These are phyloP conservation scores for Penicillium pulvis DNA, from an alignment of 495 filamentous ascomycete species.

Conservation along the genomic window DNA sequence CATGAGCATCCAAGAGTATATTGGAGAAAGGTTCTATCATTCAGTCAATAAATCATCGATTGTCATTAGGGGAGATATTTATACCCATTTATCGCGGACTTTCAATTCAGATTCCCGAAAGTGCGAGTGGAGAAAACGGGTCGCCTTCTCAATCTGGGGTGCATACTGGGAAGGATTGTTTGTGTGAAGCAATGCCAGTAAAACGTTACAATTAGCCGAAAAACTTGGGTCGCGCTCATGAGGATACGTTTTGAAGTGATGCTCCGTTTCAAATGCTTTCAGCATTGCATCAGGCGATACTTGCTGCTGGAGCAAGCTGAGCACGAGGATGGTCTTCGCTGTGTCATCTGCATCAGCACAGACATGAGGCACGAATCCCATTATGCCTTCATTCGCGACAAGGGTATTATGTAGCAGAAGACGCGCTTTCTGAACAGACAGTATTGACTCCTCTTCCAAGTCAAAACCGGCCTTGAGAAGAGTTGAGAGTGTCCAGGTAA, in stretches of 20 bases:
- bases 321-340: conserved; percentile 39
- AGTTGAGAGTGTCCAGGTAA: conserved; percentile 31
- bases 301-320: conserved; percentile 30
- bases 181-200: conserved; percentile 35
- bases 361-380: conserved; percentile 25
- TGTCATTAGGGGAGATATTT: neutral
- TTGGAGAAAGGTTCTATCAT: conserved; percentile 4
- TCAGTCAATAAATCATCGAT: neutral
- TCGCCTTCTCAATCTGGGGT: conserved; percentile 2
- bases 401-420: neutral
- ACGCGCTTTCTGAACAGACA: neutral
- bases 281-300: conserved; percentile 31
- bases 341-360: conserved; percentile 52
- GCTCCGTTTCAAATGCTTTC: conserved; percentile 32
- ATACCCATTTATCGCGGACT: conserved; percentile 21
- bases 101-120: conserved; percentile 1
- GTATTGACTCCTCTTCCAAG: conserved; percentile 1
- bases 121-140: conserved; percentile 1
- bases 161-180: conserved; percentile 10
- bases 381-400: conserved; percentile 12
- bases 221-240: conserved; percentile 41
- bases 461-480: conserved; percentile 10
- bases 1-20: conserved; percentile 20
- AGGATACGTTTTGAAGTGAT: conserved; percentile 43
- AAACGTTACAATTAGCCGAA: conserved; percentile 47